Evolutionary conservation across 495 filamentous ascomycete genomes (phyloP).

Genomic region (Tuber calosporum): DNA sequence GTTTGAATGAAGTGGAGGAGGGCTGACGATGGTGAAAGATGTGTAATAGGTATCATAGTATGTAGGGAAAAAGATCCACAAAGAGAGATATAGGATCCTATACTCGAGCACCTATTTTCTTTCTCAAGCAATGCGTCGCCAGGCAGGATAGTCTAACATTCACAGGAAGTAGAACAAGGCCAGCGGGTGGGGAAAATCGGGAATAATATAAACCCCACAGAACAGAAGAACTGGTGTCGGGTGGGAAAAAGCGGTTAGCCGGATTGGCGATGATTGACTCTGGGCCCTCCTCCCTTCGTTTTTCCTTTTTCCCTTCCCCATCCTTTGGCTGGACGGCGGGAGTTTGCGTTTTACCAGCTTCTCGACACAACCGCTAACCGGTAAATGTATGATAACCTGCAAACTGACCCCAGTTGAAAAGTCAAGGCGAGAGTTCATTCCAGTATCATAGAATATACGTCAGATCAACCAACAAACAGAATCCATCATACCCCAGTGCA

Average conservation of each 20-base stretch:
- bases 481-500: no score
- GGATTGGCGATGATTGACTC: conserved; percentile 1
- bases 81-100: not conserved
- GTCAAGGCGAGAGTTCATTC: no score
- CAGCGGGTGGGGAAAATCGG: not conserved
- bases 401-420: no score
- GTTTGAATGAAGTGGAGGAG: conserved; percentile 11
- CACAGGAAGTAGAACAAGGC: not conserved
- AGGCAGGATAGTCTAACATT: no score
- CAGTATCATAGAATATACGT: no score
- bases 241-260: not conserved
- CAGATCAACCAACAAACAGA: no score
- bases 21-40: not conserved
- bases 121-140: not conserved
- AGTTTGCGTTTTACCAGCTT: conserved; percentile 8
- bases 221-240: not conserved
- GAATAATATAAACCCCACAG: not conserved
- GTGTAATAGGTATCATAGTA: not conserved
- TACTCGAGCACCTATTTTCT: not conserved
- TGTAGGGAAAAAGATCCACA: not conserved
- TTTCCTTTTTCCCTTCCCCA: not conserved
- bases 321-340: not conserved
- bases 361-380: no score
- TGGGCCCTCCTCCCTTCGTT: not conserved
- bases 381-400: no score